These are phyloP conservation scores for Dactylellina leptospora DNA, from an alignment of 2,329 filamentous ascomycete genomes.

Conservation along the genomic window DNA sequence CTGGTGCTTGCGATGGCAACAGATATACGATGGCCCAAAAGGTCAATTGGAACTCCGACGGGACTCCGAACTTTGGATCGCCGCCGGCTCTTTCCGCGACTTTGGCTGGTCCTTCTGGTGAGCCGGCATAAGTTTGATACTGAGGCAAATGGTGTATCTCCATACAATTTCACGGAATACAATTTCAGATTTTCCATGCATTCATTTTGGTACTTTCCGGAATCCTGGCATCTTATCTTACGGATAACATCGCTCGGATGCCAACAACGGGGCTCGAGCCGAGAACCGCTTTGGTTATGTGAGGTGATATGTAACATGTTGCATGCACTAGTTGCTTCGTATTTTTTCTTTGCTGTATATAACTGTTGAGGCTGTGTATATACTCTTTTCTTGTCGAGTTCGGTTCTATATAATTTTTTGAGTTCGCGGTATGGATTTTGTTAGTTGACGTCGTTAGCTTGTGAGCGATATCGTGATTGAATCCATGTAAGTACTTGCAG, in stretches of 20 bases:
- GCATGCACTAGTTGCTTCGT: slow-evolving; percentile 11
- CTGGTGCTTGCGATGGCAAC: slow-evolving; percentile 66
- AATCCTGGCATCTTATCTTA: background rate
- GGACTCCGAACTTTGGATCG: slow-evolving; percentile 66
- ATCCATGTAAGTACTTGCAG: too few species aligned
- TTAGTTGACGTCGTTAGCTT: too few species aligned
- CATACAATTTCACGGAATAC: too few species aligned
- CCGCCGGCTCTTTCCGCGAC: slow-evolving; percentile 58
- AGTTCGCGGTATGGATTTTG: too few species aligned
- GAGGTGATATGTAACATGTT: slow-evolving; percentile 14
- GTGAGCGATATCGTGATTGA: too few species aligned
- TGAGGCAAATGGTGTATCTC: background rate
- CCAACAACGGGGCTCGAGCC: background rate
- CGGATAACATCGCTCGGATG: background rate
- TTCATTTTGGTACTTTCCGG: background rate
- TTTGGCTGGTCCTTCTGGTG: slow-evolving; percentile 60
- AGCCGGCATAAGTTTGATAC: slow-evolving; percentile 53
- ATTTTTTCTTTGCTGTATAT: slow-evolving; percentile 8
- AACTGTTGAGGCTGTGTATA: slow-evolving; percentile 16
- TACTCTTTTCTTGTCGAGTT: slow-evolving; percentile 4
- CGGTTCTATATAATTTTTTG: background rate
- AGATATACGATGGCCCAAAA: slow-evolving; percentile 67
- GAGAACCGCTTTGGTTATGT: too few species aligned
- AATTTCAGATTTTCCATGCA: too few species aligned
- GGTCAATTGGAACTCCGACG: slow-evolving; percentile 65